Conservation (phyloP, 1,284 basidiomycete species). For the Ganoderma leucocontextum region DNA sequence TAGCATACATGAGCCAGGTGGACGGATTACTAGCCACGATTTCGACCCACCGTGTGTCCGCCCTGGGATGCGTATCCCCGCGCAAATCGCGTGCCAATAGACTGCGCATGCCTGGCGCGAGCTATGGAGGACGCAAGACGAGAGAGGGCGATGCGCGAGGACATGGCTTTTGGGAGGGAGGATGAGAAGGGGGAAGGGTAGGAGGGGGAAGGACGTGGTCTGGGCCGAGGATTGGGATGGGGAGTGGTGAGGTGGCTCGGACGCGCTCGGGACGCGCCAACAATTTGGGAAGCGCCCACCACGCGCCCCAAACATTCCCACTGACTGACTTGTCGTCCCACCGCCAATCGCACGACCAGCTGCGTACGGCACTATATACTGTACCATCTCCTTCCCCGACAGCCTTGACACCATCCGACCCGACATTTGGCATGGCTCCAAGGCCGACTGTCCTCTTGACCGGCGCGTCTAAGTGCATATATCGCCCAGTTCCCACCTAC, state of each 20-base stretch:
- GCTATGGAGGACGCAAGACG: conserved; percentile 69
- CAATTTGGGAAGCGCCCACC: conserved; percentile 23
- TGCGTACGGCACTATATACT: background rate
- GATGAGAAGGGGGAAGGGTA: conserved; percentile 38
- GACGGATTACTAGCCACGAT: conserved; percentile 1
- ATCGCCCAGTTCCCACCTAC: conserved; percentile 12
- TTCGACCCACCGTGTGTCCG: conserved; percentile 60
- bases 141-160: conserved; percentile 68
- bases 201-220: conserved; percentile 38
- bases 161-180: conserved; percentile 56
- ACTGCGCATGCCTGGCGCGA: conserved; percentile 49
- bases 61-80: conserved; percentile 72
- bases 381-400: conserved; percentile 12
- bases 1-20: conserved; percentile 18
- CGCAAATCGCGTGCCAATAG: conserved; percentile 51
- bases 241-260: conserved; percentile 39
- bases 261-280: conserved; percentile 38
- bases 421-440: conserved; percentile 31
- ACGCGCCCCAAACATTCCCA: conserved; percentile 32
- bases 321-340: conserved; percentile 23
- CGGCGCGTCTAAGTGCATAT: conserved; percentile 75
- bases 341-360: conserved; percentile 20
- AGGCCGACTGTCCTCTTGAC: conserved; percentile 71
- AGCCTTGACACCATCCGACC: background rate
- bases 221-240: conserved; percentile 33